A percentile compares a stretch with the other conserved stretches of the same genome.
These are phyloP conservation scores for Clavispora asparagi DNA, from an alignment of 805 yeast species.

Conservation along the genomic window DNA sequence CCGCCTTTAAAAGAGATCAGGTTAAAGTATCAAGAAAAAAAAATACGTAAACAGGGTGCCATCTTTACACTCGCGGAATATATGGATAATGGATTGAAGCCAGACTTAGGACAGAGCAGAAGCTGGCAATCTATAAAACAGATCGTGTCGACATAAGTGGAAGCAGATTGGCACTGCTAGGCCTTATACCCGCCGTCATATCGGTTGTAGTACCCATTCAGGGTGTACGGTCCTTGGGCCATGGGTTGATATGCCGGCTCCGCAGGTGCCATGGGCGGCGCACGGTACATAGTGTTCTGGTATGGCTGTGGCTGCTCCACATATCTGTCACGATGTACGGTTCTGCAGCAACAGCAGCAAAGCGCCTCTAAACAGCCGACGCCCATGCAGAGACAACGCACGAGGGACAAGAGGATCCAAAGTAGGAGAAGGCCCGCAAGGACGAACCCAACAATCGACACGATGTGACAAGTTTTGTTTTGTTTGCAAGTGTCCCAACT, in stretches of 20 bases:
- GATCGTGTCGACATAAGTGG: not conserved
- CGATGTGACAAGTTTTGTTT: constrained; percentile 67
- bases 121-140: not conserved
- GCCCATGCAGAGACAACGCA: constrained; percentile 57
- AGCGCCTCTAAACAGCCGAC: constrained; percentile 37
- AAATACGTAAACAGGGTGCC: too few species aligned
- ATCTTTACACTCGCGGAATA: too few species aligned
- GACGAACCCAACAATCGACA: constrained; percentile 68
- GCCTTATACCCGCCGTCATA: constrained; percentile 9
- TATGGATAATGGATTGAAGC: not conserved
- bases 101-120: not conserved
- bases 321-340: constrained; percentile 15
- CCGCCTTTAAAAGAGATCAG: too few species aligned
- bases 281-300: constrained; percentile 31
- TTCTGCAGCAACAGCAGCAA: constrained; percentile 45
- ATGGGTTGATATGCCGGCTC: constrained; percentile 11
- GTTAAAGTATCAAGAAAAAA: too few species aligned
- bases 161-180: constrained; percentile 3
- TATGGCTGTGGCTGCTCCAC: constrained; percentile 18
- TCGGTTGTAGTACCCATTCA: constrained; percentile 2
- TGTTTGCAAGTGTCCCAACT: constrained; percentile 79
- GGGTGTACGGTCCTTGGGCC: constrained; percentile 1
- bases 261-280: constrained; percentile 13
- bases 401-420: constrained; percentile 52
- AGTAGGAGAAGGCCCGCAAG: constrained; percentile 49